These are phyloP conservation scores for Chlamydomonas sphaeroides DNA, from an alignment of 139 green algal genomes.

Conservation along the genomic window DNA sequence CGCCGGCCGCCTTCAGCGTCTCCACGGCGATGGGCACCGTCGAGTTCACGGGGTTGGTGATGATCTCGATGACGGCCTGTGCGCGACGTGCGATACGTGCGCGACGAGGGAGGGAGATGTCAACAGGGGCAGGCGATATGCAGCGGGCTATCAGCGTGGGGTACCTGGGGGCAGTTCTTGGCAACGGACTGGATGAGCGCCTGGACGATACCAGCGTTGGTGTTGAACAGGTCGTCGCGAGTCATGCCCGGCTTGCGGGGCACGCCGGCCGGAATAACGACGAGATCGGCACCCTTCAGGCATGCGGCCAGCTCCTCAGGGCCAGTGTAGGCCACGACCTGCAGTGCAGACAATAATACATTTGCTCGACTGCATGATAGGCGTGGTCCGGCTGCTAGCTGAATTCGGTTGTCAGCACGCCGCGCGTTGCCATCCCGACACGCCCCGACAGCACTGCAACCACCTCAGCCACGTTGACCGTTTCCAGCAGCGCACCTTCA, in stretches of 20 bases:
- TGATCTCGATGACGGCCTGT: conserved; percentile 89
- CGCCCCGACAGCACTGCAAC: not conserved
- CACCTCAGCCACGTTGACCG: not conserved
- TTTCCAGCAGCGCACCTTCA: conserved; percentile 71
- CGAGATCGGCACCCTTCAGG: conserved; percentile 72
- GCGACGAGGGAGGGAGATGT: no score
- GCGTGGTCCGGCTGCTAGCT: no score
- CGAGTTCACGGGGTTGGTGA: conserved; percentile 99
- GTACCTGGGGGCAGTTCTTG: conserved; percentile 82
- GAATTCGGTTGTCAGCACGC: no score
- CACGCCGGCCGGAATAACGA: conserved; percentile 98
- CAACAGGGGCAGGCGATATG: no score
- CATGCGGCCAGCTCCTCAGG: conserved; percentile 75
- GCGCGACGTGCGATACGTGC: no score
- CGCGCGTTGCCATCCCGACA: not conserved
- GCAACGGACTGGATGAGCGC: conserved; percentile 76
- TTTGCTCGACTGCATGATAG: not conserved
- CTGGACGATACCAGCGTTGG: conserved; percentile 96
- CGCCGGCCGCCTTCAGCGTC: conserved; percentile 81
- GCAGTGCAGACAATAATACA: not conserved
- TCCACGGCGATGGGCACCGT: conserved; percentile 99
- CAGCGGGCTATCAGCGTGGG: no score
- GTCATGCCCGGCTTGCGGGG: conserved; percentile 98
- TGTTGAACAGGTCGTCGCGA: conserved; percentile 98
- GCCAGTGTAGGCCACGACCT: conserved; percentile 82